Conservation (phyloP, 2,329 filamentous ascomycete genomes). For the Colletotrichum lindemuthianum region DNA sequence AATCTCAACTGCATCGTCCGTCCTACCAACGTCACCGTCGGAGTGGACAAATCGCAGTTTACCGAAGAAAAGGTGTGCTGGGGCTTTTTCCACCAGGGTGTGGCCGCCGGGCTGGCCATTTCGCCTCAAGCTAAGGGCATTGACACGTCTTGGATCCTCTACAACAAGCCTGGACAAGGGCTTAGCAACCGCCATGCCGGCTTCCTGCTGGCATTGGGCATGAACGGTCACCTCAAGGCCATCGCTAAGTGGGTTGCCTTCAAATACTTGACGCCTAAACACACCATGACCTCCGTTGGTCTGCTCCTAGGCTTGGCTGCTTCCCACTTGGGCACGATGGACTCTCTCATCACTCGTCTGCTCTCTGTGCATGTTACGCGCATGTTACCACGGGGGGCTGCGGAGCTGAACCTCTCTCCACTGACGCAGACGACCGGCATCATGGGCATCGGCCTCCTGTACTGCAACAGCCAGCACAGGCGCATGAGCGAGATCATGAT, state of each 20-base stretch:
- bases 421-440: slow-evolving; percentile 95
- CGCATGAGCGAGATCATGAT: slow-evolving; percentile 99
- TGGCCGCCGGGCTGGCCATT: slow-evolving; percentile 91
- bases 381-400: slow-evolving; percentile 91
- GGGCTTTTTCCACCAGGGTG: slow-evolving; percentile 98
- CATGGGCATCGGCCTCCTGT: slow-evolving; percentile 95
- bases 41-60: slow-evolving; percentile 87
- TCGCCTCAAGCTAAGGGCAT: slow-evolving; percentile 91
- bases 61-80: slow-evolving; percentile 97
- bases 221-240: slow-evolving; percentile 94
- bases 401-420: slow-evolving; percentile 92
- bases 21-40: slow-evolving; percentile 89
- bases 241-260: slow-evolving; percentile 99
- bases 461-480: slow-evolving; percentile 94
- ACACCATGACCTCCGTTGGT: slow-evolving; percentile 98
- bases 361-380: slow-evolving; percentile 95
- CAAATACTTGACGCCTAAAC: slow-evolving; percentile 98
- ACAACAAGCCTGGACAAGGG: slow-evolving; percentile 90
- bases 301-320: slow-evolving; percentile 91
- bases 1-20: slow-evolving; percentile 92
- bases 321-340: slow-evolving; percentile 97
- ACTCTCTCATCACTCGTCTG: slow-evolving; percentile 90
- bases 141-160: slow-evolving; percentile 98
- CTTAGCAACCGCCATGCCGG: slow-evolving; percentile 96
- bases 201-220: slow-evolving; percentile 86